Evolutionary conservation across 805 yeast genomes (phyloP).

Genomic region (Kluyveromyces nonfermentans): DNA sequence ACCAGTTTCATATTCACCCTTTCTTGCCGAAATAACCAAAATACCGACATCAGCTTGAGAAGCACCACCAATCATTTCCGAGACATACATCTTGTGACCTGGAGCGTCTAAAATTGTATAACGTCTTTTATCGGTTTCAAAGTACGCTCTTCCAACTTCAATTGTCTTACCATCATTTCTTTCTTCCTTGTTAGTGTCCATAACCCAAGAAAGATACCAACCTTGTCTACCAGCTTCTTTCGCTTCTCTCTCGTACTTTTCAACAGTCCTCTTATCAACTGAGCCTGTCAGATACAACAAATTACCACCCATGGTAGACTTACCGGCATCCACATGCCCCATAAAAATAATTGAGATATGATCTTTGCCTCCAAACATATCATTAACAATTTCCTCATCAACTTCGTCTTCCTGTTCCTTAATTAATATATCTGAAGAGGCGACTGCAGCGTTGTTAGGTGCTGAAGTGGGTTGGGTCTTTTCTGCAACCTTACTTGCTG

Average conservation of each 20-base stretch:
- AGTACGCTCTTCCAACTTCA: slow-evolving; percentile 96
- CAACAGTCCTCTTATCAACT: slow-evolving; percentile 97
- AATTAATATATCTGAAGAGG: slow-evolving; percentile 41
- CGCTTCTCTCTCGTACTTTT: slow-evolving; percentile 96
- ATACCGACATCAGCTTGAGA: slow-evolving; percentile 99
- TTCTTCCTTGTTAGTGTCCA: slow-evolving; percentile 99
- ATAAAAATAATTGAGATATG: slow-evolving; percentile 94
- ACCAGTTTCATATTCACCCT: slow-evolving; percentile 99
- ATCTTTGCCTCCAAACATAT: slow-evolving; percentile 94
- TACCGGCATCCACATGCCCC: slow-evolving; percentile 99
- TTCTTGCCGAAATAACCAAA: slow-evolving; percentile 93
- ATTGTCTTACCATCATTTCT: slow-evolving; percentile 98
- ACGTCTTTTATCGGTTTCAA: slow-evolving; percentile 96
- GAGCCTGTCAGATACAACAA: slow-evolving; percentile 87
- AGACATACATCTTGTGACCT: slow-evolving; percentile 97
- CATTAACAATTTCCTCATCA: slow-evolving; percentile 81
- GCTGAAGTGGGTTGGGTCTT: slow-evolving; percentile 11
- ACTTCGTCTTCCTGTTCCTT: slow-evolving; percentile 72
- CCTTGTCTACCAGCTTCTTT: slow-evolving; percentile 99
- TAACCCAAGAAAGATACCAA: slow-evolving; percentile 98
- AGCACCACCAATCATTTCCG: slow-evolving; percentile 99
- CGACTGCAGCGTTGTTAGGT: slow-evolving; percentile 17
- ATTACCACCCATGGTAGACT: slow-evolving; percentile 99
- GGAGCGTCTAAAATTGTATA: slow-evolving; percentile 98
- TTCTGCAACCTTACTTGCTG: slow-evolving; percentile 16